A percentile compares a stretch with the other conserved stretches of the same genome.
Conservation (phyloP, 768 basidiomycete genomes). For the Auriculariales sp. region DNA sequence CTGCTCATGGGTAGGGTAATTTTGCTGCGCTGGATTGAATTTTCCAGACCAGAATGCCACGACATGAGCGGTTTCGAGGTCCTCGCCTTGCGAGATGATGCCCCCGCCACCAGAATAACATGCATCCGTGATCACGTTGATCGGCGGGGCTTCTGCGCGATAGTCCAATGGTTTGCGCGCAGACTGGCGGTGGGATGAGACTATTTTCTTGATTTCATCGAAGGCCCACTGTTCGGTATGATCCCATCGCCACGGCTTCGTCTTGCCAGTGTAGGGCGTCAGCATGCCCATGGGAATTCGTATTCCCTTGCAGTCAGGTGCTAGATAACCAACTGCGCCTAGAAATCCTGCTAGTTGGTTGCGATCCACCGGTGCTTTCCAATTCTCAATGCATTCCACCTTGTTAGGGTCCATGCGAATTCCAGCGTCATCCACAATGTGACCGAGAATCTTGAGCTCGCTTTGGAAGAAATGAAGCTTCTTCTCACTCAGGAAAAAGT, state of each 20-base stretch:
- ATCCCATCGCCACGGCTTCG: not conserved
- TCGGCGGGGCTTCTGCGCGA: slow-evolving; percentile 6
- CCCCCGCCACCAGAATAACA: slow-evolving; percentile 18
- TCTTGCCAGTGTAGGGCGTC: not conserved
- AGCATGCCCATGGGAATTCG: not conserved
- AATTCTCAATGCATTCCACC: slow-evolving; percentile 20
- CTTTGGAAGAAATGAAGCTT: slow-evolving; percentile 21
- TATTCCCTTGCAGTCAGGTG: not conserved
- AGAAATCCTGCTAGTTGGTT: slow-evolving; percentile 23
- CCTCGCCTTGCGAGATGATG: slow-evolving; percentile 14
- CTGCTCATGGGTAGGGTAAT: slow-evolving; percentile 26
- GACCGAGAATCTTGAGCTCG: slow-evolving; percentile 14
- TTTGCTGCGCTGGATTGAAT: slow-evolving; percentile 21
- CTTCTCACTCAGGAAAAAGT: slow-evolving; percentile 20
- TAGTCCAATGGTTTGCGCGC: slow-evolving; percentile 8
- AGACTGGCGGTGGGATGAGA: not conserved
- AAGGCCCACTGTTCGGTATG: slow-evolving; percentile 2
- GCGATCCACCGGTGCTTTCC: slow-evolving; percentile 17
- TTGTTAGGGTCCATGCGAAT: slow-evolving; percentile 34
- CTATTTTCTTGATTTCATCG: slow-evolving; percentile 5
- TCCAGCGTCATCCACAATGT: slow-evolving; percentile 19
- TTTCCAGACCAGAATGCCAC: slow-evolving; percentile 24
- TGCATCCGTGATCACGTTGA: slow-evolving; percentile 20
- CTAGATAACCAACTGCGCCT: slow-evolving; percentile 19
- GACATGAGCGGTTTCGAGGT: slow-evolving; percentile 13